Evolutionary conservation across 352 stramenopile species (phyloP).

Genomic region (Pythium dissotocum): DNA sequence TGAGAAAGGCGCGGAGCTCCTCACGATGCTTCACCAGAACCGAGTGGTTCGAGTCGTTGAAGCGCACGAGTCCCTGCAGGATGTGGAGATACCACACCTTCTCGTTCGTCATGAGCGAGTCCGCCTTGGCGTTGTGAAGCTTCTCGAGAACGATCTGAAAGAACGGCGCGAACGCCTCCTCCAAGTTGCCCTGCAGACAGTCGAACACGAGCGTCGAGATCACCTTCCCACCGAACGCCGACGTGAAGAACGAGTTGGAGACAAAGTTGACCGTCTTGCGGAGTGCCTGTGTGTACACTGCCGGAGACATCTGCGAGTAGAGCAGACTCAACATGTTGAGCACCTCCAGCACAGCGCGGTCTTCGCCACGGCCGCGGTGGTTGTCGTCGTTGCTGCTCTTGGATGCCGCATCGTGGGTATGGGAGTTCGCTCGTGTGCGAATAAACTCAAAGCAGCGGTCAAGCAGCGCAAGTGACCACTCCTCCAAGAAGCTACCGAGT

Average conservation of each 20-base stretch:
- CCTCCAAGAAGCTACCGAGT: conserved; percentile 55
- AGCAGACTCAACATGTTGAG: conserved; percentile 62
- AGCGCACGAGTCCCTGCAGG: conserved; percentile 52
- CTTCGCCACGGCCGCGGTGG: conserved; percentile 33
- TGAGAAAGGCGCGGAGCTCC: conserved; percentile 44
- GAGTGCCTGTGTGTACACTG: conserved; percentile 54
- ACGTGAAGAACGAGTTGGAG: conserved; percentile 61
- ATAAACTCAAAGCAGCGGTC: conserved; percentile 72
- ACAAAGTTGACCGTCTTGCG: conserved; percentile 59
- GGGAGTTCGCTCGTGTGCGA: conserved; percentile 45
- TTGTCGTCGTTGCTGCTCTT: conserved; percentile 23
- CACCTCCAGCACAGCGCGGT: conserved; percentile 55
- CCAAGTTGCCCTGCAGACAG: conserved; percentile 46
- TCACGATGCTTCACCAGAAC: conserved; percentile 40
- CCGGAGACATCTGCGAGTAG: conserved; percentile 63
- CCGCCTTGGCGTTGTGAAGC: conserved; percentile 39
- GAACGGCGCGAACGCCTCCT: conserved; percentile 42
- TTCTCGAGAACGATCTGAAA: conserved; percentile 51
- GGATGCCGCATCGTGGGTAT: conserved; percentile 30
- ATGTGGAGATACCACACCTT: conserved; percentile 68
- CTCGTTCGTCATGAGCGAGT: conserved; percentile 53
- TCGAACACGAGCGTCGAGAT: conserved; percentile 53
- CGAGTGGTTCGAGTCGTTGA: conserved; percentile 32
- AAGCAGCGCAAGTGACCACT: conserved; percentile 63
- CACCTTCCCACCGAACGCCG: conserved; percentile 60